A percentile compares a stretch with the other conserved stretches of the same genome.
These are phyloP conservation scores for Umbellularia californica DNA, from an alignment of 164 flowering plant species.

Conservation along the genomic window DNA sequence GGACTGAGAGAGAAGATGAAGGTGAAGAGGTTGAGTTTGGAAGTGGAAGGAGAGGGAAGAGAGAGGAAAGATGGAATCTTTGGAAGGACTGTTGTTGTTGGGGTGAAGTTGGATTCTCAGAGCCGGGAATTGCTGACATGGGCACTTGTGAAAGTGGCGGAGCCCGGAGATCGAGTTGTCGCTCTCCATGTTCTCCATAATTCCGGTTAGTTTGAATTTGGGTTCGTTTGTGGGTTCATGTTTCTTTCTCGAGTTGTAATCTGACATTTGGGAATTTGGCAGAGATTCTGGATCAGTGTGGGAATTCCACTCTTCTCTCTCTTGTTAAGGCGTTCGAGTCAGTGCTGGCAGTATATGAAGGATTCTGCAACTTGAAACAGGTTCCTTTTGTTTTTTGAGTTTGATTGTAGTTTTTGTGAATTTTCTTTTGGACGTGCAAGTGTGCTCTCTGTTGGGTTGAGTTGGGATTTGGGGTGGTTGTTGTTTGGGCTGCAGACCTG, in stretches of 20 bases:
- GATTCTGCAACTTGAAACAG: slow-evolving; percentile 97
- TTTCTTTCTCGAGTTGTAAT: not conserved
- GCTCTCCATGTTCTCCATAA: slow-evolving; percentile 76
- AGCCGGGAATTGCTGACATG: slow-evolving; percentile 88
- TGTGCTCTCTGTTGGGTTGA: not conserved
- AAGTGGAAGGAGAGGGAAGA: not conserved
- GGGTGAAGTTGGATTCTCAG: slow-evolving; percentile 64
- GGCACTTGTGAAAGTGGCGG: slow-evolving; percentile 82
- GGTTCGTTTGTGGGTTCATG: not conserved
- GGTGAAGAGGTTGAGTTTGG: not conserved
- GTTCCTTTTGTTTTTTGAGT: slow-evolving; percentile 20
- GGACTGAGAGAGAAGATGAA: not conserved
- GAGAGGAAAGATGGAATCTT: not conserved
- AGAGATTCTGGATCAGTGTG: slow-evolving; percentile 5
- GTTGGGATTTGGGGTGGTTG: not conserved
- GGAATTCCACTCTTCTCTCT: slow-evolving; percentile 49
- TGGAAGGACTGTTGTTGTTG: slow-evolving; percentile 63
- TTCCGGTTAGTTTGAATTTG: not conserved
- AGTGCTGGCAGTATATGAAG: slow-evolving; percentile 87
- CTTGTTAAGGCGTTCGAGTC: slow-evolving; percentile 84
- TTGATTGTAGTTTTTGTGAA: not conserved
- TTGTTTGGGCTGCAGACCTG: not conserved
- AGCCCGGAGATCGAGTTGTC: slow-evolving; percentile 74
- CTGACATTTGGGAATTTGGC: not conserved
- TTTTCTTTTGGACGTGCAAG: not conserved